phyloP scores from a whole-genome alignment of 768 basidiomycete genomes.

The Asterophora parasitica region DNA sequence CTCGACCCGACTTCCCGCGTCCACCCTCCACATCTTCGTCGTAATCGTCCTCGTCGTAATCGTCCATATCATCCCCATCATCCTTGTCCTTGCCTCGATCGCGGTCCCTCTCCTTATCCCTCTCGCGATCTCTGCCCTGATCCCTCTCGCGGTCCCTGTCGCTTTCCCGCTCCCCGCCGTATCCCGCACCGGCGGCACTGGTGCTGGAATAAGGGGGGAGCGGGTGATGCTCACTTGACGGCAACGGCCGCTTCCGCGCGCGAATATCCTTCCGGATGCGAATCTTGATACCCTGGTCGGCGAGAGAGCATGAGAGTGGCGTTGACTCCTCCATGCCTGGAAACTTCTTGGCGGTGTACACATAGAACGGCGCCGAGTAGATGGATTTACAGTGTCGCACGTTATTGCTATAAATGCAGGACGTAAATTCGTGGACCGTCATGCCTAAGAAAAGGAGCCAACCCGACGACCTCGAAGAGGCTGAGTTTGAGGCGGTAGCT shows the following conservation, averaged over 20 bases:
- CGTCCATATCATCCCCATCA: background rate
- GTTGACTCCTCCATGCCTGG: constrained; percentile 97
- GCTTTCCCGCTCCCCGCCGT: constrained; percentile 20
- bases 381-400: constrained; percentile 90
- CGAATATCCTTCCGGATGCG: constrained; percentile 90
- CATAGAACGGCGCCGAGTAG: constrained; percentile 85
- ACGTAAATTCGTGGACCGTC: constrained; percentile 1
- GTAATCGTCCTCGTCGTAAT: background rate
- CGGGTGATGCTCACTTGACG: constrained; percentile 32
- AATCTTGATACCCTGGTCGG: constrained; percentile 96
- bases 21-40: background rate
- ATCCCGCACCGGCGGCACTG: background rate
- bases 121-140: constrained; percentile 5
- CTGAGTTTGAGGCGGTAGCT: constrained; percentile 70
- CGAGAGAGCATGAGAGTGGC: constrained; percentile 80
- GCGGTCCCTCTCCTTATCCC: constrained; percentile 1
- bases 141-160: constrained; percentile 23
- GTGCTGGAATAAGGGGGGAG: constrained; percentile 18
- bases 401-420: constrained; percentile 50
- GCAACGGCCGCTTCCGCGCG: constrained; percentile 64
- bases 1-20: background rate
- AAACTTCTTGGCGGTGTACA: constrained; percentile 95
- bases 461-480: constrained; percentile 92
- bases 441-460: constrained; percentile 21
- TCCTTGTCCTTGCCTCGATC: constrained; percentile 1